Conservation (phyloP, 768 basidiomycete genomes). For the Lactarius sanguifluus region DNA sequence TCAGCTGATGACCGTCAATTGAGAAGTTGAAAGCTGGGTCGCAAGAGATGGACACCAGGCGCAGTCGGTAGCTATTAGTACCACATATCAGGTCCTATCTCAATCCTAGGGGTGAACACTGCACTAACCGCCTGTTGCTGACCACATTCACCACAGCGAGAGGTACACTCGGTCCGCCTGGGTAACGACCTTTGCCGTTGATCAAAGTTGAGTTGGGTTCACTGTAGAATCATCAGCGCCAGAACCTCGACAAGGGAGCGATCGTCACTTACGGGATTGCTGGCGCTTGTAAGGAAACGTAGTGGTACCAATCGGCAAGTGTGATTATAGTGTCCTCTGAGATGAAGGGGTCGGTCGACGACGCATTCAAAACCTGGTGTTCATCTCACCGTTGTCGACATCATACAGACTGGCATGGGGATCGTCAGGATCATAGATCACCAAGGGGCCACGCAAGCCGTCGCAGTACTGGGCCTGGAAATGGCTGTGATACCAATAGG, state of each 20-base stretch:
- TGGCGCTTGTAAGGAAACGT: no score
- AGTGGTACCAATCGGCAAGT: slow-evolving; percentile 24
- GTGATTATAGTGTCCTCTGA: slow-evolving; percentile 32
- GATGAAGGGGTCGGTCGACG: neutral
- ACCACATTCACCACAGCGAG: slow-evolving; percentile 25
- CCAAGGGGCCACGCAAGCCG: slow-evolving; percentile 34
- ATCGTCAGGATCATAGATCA: slow-evolving; percentile 34
- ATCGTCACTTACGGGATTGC: no score
- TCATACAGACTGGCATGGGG: slow-evolving; percentile 32
- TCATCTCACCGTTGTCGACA: slow-evolving; percentile 31
- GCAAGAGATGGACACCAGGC: slow-evolving; percentile 20
- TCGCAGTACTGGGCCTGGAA: slow-evolving; percentile 41
- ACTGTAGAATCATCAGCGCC: slow-evolving; percentile 15
- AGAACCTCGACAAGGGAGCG: neutral
- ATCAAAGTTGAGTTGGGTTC: slow-evolving; percentile 26
- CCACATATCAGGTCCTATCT: neutral
- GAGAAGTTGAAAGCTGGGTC: slow-evolving; percentile 22
- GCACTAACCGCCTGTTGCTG: slow-evolving; percentile 7
- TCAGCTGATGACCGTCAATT: slow-evolving; percentile 23
- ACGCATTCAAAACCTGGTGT: neutral
- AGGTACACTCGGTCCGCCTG: slow-evolving; percentile 8
- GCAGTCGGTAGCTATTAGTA: slow-evolving; percentile 15
- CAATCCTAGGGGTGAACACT: no score
- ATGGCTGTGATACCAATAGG: slow-evolving; percentile 40
- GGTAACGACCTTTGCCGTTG: slow-evolving; percentile 27